A percentile compares a stretch with the other conserved stretches of the same genome.
Conservation (phyloP, 164 flowering plant species). For the Akebia trifoliata region DNA sequence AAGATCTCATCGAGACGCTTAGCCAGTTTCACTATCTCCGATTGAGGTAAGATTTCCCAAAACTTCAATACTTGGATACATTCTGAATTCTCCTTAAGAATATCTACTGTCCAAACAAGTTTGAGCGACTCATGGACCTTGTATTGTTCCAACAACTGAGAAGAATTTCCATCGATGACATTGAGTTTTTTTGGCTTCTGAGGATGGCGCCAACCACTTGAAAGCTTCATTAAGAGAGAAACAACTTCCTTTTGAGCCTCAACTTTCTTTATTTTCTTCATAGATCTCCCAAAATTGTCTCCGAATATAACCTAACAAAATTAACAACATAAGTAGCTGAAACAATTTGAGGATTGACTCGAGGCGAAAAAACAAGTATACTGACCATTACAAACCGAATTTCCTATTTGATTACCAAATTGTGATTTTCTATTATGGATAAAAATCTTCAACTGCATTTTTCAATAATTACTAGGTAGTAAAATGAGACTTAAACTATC, state of each 20-base stretch:
- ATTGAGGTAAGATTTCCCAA: constrained; percentile 24
- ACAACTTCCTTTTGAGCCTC: constrained; percentile 21
- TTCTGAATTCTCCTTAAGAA: constrained; percentile 17
- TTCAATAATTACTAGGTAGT: no score
- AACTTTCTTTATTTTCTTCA: constrained; percentile 10
- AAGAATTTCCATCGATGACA: constrained; percentile 14
- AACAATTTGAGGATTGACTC: no score
- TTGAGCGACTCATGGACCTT: constrained; percentile 19
- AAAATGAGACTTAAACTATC: no score
- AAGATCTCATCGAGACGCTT: constrained; percentile 12
- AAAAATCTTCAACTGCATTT: no score
- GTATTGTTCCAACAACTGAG: constrained; percentile 25
- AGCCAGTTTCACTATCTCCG: constrained; percentile 14
- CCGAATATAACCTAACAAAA: constrained; percentile 29
- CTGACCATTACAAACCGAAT: neutral
- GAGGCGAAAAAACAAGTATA: no score
- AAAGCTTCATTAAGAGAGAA: constrained; percentile 28
- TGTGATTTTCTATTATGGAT: no score
- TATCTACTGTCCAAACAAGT: constrained; percentile 42
- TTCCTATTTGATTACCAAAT: no score
- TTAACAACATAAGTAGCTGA: neutral
- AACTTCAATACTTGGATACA: constrained; percentile 32
- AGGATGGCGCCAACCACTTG: constrained; percentile 39
- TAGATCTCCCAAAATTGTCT: constrained; percentile 28
- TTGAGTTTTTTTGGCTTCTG: constrained; percentile 2